Percentiles rank a stretch among this genome's conserved stretches.
Evolutionary conservation across 345 rosid genomes (phyloP).

Genomic region (Populus alba): DNA sequence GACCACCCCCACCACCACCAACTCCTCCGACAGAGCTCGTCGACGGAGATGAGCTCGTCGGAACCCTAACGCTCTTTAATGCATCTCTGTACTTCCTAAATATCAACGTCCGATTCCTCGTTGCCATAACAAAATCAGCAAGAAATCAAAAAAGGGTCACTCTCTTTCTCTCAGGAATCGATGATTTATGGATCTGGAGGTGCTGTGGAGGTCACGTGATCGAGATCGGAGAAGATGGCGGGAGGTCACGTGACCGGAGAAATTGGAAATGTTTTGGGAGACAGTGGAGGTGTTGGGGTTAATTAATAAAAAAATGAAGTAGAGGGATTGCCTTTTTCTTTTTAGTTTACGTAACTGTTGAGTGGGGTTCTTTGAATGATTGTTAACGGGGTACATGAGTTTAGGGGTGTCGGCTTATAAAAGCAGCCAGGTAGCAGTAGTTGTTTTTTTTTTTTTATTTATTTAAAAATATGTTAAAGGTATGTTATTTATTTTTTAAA

Average conservation of each 20-base stretch:
- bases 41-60: slow-evolving; percentile 37
- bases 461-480: no score
- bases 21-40: slow-evolving; percentile 40
- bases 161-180: background rate
- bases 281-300: background rate
- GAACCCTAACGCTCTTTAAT: slow-evolving; percentile 80
- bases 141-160: background rate
- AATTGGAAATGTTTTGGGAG: background rate
- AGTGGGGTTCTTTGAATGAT: background rate
- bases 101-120: slow-evolving; percentile 71
- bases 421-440: no score
- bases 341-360: slow-evolving; percentile 5
- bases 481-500: no score
- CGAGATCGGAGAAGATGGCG: background rate
- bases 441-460: no score
- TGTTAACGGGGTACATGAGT: no score
- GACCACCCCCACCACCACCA: slow-evolving; percentile 56
- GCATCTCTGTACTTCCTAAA: slow-evolving; percentile 79
- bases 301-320: background rate
- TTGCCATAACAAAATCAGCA: slow-evolving; percentile 54
- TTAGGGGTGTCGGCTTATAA: no score
- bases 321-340: background rate
- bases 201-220: background rate
- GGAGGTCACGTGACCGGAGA: background rate
- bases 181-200: background rate